Base-by-base conservation (phyloP, 106 monocot genomes). In the Dactylorhiza incarnata region DNA sequence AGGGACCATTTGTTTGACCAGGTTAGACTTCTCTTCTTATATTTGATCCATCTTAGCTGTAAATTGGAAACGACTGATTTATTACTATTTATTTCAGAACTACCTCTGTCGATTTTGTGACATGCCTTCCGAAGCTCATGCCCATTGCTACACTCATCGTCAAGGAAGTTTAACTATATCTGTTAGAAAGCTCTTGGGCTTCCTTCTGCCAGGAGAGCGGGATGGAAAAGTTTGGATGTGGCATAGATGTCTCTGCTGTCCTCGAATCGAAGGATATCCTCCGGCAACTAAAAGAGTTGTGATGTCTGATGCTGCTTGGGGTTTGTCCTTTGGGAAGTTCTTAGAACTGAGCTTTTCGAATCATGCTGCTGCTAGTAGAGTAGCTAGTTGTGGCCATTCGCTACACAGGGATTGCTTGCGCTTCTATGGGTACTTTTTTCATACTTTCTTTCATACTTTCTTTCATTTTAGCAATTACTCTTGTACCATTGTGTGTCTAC, bases 181-280 rank as follows among this genome's bases (percentile, higher is more conserved):
- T 45, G 90, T 95, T 7, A 86, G 86, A 77, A 90, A 90, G 75
- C 84, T 92, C 29, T 53, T 76, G 12, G 92, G 81, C 6, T 56
- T 77, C 49, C 76, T 58, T 76, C 77, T 90, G 55, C 76, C 90
- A 59, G 92, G 95, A 59, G 86, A 89, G 66, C 53, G 79, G 6
- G 92, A 95, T 83, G 92, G 95, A 14, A 92, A 90, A 76, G 92
- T 95, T 70, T 95, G 95, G 95, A 92, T 95, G 95, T 95, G 95
- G 95, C 92, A 92, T 49, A 84, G 95, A 71, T 95, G 95, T 70
- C 66, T 92, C 29, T 74, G 76, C 3, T 95, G 95, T 72, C 90
- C 86, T 66, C 83, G 81, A 4, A 68, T 85, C 62, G 78, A 83
- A 78, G 90, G 88, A 11, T 79, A 88, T 37, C 95, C 95, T 29